Base-by-base conservation (phyloP, 305 asterid species). In the Ajuga reptans region DNA sequence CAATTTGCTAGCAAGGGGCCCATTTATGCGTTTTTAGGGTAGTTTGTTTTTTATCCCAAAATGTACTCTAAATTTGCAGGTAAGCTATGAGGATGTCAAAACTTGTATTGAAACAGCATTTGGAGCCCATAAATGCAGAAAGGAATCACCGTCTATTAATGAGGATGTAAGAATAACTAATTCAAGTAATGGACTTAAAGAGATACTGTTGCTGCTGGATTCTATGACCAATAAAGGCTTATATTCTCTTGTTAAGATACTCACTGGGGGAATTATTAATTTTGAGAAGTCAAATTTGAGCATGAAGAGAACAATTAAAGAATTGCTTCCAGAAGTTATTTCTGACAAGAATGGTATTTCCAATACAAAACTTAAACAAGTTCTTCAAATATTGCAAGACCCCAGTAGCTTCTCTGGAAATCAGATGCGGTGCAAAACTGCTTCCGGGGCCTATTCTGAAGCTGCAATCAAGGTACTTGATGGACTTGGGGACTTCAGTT, bases 171-270 rank as follows among this genome's bases (percentile, higher is more conserved):
- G 9, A 72, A 52, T 66, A 57, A 73, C 42, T 51, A 61, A 76
- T 72, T 81, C 79, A 37, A 42, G 51, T 31, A 57, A 74, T 33
- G 69, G 57, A 52, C 62, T 79, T 65, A 77, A 69, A 78, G 78
- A 82, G 72, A 18, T 81, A 50, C 70, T 56, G 39, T 69, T 65
- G 64, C 74, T 85, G 72, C 78, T 90, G 53, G 88, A 90, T 74
- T 55, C 66, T 41, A 83, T 92, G 98, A 85, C 88, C 72, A 82
- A 77, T 71, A 80, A 76, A 69, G 91, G 91, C 69, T 72, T 92
- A 66, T 78, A 41, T 69, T 73, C 81, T 74, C 58, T 88, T 72
- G 73, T 71, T 10, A 77, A 72, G 78, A 68, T 81, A 64, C 85
- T 90, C 69, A 81, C 84, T 0, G 89, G 78, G 18, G 87, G 89